Conservation (phyloP, 805 yeast genomes). For the Scheffersomyces spartinae region DNA sequence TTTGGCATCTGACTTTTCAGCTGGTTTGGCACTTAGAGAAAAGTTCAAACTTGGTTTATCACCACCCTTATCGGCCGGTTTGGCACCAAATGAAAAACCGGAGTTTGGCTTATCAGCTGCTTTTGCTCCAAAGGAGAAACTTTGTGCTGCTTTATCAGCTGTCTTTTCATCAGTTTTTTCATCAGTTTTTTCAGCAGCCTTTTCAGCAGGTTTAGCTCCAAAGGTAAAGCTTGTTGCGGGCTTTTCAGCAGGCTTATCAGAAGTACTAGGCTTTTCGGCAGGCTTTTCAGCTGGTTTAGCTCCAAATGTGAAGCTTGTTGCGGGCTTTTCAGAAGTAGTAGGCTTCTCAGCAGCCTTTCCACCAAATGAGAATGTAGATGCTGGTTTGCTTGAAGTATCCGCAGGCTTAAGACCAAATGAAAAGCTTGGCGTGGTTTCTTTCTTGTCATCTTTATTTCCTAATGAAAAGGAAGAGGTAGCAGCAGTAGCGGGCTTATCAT, state of each 20-base stretch:
- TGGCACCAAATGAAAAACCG: slow-evolving; percentile 16
- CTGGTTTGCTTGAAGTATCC: slow-evolving; percentile 2
- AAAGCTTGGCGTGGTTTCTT: slow-evolving; percentile 2
- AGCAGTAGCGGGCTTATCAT: slow-evolving; percentile 3
- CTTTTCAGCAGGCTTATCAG: slow-evolving; percentile 4
- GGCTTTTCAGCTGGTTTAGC: slow-evolving; percentile 9
- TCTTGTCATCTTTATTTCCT: slow-evolving; percentile 5
- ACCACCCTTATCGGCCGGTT: slow-evolving; percentile 13
- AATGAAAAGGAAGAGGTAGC: neutral
- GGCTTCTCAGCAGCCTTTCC: slow-evolving; percentile 1
- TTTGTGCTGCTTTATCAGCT: too few relatives aligned
- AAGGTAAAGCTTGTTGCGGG: too few relatives aligned
- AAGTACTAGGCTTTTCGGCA: slow-evolving; percentile 5
- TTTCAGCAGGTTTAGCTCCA: slow-evolving; percentile 4
- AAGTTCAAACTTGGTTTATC: slow-evolving; percentile 7
- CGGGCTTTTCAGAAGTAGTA: slow-evolving; percentile 1
- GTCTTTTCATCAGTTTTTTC: too few relatives aligned
- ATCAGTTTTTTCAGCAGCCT: slow-evolving; percentile 3
- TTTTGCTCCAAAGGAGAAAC: slow-evolving; percentile 2
- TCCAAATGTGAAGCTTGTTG: slow-evolving; percentile 5
- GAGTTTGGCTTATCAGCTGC: slow-evolving; percentile 4
- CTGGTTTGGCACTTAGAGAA: slow-evolving; percentile 12
- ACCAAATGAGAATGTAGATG: slow-evolving; percentile 7
- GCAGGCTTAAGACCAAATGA: slow-evolving; percentile 6
- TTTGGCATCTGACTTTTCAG: slow-evolving; percentile 12